Evolutionary conservation across 805 yeast species (phyloP), one percentile per base, ranked within the genome.

Genomic region (Lachancea mirantina): DNA sequence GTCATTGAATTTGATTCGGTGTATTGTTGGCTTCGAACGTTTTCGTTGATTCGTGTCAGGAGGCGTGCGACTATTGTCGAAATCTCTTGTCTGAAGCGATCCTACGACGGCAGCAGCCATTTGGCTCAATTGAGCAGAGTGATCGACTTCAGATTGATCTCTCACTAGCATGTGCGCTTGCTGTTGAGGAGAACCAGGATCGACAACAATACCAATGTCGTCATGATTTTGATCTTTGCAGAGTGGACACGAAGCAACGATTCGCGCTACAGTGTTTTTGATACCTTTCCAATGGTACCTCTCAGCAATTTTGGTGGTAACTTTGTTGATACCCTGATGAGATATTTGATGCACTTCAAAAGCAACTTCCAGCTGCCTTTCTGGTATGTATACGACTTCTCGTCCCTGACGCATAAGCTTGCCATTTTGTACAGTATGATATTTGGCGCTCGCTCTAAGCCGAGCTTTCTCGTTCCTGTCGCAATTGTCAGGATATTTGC

Each of bases 261-360:
- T 89, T 19, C 76, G 74, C 1, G 82, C 77, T 1, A 84, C 96
- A 0, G 95, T 84, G 36, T 76, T 85, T 57, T 92, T 88, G 42
- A 89, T 82, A 32, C 94, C 72, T 1, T 85, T 74, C 96, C 97
- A 89, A 55, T 85, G 94, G 46, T 82, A 89, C 45, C 73, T 72
- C 41, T 82, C 92, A 1, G 88, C 73, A 11, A 92, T 73, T 11
- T 71, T 61, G 0, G 89, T 63, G 0, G 96, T 87, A 2, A 94
- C 78, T 49, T 79, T 84, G 60, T 89, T 89, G 41, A 89, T 85
- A 8, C 97, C 97, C 8, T 78, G 78, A 52, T 89, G 98, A 27
- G 69, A 72, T 14, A 68, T 57, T 41, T 68, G 52, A 53, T 89
- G 98, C 14, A 75, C 61, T 26, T 78, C 80, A 6, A 74, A 68